Evolutionary conservation across 345 rosid species (phyloP).

Genomic region (Eutrema yunnanense): DNA sequence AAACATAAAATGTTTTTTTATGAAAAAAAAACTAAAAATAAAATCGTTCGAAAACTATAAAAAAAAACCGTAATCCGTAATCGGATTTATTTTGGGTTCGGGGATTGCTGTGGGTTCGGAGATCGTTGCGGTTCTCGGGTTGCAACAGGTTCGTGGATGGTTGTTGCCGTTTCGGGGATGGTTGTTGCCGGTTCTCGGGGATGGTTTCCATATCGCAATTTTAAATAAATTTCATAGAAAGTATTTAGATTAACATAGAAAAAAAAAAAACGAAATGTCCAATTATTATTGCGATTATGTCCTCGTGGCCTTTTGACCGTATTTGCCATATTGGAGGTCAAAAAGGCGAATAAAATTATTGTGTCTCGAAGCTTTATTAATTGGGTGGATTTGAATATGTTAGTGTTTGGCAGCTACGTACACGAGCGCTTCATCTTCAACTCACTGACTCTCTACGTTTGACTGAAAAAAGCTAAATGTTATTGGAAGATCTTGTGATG

Average conservation of each 20-base stretch:
- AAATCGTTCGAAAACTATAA: too few relatives aligned
- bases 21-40: too few relatives aligned
- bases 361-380: conserved; percentile 12
- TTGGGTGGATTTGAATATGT: conserved; percentile 12
- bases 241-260: background rate
- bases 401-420: conserved; percentile 31
- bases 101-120: too few relatives aligned
- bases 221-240: background rate
- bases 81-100: too few relatives aligned
- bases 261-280: background rate
- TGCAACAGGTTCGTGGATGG: too few relatives aligned
- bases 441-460: conserved; percentile 23
- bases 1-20: too few relatives aligned
- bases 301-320: background rate
- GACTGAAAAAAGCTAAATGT: conserved; percentile 13
- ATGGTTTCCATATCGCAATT: background rate
- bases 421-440: conserved; percentile 30
- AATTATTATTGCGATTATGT: background rate
- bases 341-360: conserved; percentile 21
- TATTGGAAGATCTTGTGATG: conserved; percentile 28
- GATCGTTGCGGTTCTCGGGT: too few relatives aligned
- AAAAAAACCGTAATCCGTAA: too few relatives aligned
- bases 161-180: too few relatives aligned
- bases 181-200: too few relatives aligned
- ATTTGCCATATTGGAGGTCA: conserved; percentile 14